A percentile compares a stretch with the other conserved stretches of the same genome.
These are phyloP conservation scores for Cladochytrium replicatum DNA, from an alignment of 192 early-diverging fungal genomes.

Conservation along the genomic window DNA sequence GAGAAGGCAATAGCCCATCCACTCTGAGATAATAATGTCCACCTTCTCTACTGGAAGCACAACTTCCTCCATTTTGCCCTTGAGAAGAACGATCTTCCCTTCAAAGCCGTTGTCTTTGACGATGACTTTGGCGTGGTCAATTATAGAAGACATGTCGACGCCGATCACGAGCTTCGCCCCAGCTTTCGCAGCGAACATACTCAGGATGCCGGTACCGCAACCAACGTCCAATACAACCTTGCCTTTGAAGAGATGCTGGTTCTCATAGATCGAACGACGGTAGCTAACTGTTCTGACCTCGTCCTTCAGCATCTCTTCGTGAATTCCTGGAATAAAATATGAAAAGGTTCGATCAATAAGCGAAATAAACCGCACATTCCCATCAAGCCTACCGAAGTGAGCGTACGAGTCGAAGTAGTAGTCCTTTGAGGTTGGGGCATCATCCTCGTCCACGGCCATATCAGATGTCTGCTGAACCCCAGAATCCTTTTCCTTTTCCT, in stretches of 20 bases:
- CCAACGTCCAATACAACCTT: constrained; percentile 99
- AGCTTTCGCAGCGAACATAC: constrained; percentile 99
- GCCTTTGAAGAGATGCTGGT: constrained; percentile 91
- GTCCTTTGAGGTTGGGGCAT: too few species aligned
- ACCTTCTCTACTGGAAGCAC: constrained; percentile 86
- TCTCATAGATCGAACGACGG: constrained; percentile 88
- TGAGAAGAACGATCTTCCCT: constrained; percentile 76
- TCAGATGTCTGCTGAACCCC: too few species aligned
- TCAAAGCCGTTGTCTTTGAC: constrained; percentile 89
- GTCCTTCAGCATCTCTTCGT: constrained; percentile 98
- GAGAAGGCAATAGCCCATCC: constrained; percentile 99
- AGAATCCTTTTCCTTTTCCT: too few species aligned
- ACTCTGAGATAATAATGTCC: constrained; percentile 99
- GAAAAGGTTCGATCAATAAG: too few species aligned
- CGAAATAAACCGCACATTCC: too few species aligned
- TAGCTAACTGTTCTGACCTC: constrained; percentile 89
- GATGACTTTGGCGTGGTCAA: constrained; percentile 87
- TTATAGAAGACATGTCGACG: constrained; percentile 97
- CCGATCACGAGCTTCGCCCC: constrained; percentile 92
- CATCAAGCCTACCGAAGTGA: too few species aligned
- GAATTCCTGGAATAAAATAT: too few species aligned
- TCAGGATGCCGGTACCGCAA: constrained; percentile 96
- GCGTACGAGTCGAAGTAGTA: too few species aligned
- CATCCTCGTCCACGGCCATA: too few species aligned
- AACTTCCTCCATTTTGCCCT: constrained; percentile 99